phyloP scores from a whole-genome alignment of 768 basidiomycete genomes.

The Mycena amicta region DNA sequence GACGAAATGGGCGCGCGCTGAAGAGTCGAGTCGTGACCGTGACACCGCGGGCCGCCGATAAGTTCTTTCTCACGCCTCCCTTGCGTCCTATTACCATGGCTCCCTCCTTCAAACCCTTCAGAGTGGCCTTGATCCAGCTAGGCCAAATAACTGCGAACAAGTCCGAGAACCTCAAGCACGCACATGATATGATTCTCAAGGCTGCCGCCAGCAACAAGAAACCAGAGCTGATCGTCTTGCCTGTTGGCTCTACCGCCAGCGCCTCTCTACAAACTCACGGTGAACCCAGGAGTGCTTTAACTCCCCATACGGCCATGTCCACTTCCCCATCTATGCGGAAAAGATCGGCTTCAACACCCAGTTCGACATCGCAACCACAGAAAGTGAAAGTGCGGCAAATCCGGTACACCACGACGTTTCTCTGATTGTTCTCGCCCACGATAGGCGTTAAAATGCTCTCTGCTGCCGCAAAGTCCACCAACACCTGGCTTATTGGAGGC shows the following conservation, averaged over 20 bases:
- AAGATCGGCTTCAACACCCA: slow-evolving; percentile 63
- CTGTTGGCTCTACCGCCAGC: slow-evolving; percentile 48
- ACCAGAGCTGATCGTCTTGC: slow-evolving; percentile 82
- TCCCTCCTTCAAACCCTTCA: slow-evolving; percentile 67
- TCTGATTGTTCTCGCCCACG: not conserved
- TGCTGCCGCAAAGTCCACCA: slow-evolving; percentile 72
- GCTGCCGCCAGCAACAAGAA: slow-evolving; percentile 65
- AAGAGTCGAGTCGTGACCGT: too few species aligned
- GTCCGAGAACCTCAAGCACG: slow-evolving; percentile 78
- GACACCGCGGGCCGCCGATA: not conserved
- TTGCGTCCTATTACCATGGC: not conserved
- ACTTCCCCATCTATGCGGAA: slow-evolving; percentile 87
- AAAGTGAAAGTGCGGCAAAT: slow-evolving; percentile 58
- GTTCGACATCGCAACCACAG: slow-evolving; percentile 56
- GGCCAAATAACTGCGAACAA: slow-evolving; percentile 76
- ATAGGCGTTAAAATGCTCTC: slow-evolving; percentile 73
- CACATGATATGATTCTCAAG: slow-evolving; percentile 74
- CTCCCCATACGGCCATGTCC: slow-evolving; percentile 76
- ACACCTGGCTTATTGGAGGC: slow-evolving; percentile 95
- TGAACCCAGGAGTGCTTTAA: slow-evolving; percentile 79
- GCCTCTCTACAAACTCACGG: slow-evolving; percentile 1
- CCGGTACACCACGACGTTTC: not conserved
- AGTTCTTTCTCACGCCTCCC: too few species aligned
- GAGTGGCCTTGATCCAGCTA: slow-evolving; percentile 87
- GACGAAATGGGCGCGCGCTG: too few species aligned